Evolutionary conservation across 2,329 filamentous ascomycete species (phyloP), one percentile per base, ranked within the genome.

Genomic region (Hirsutella rhossiliensis): DNA sequence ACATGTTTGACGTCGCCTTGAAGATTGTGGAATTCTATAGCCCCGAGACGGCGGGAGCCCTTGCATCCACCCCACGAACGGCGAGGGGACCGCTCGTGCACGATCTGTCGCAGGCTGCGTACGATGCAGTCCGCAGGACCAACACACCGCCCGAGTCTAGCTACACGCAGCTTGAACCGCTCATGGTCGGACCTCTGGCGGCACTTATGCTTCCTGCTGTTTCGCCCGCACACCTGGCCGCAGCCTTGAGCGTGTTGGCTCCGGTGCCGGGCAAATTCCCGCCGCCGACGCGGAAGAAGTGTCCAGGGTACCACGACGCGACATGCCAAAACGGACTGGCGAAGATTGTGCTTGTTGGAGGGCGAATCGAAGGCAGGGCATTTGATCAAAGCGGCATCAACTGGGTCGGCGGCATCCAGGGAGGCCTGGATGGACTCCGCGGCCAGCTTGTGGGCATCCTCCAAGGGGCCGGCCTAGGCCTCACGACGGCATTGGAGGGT

Each of bases 311-410:
- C 64, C 76, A 94, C 61, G 90, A 96, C 45, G 73, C 78, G 0
- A 63, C 73, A 2, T 86, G 90, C 44, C 89, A 96, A 64, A 77
- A 69, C 50, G 92, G 85, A 8, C 62, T 98, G 53, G 80, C 87
- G 56, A 98, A 98, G 67, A 66, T 98, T 50, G 72, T 94, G 61
- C 66, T 98, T 30, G 67, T 98, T 13, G 92, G 88, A 43, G 89
- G 89, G 13, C 75, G 92, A 42, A 76, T 96, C 28, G 92, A 98
- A 58, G 85, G 85, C 49, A 82, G 80, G 62, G 78, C 87, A 29
- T 89, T 95, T 56, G 89, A 96, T 58, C 64, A 76, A 40, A 79
- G 82, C 11, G 84, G 84, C 44, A 62, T 80, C 41, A 69, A 66
- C 53, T 78, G 74, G 74, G 70, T 81, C 29, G 75, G 87, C 45